These are phyloP conservation scores for Malassezia nana DNA, from an alignment of 1,284 basidiomycete genomes.

Conservation along the genomic window DNA sequence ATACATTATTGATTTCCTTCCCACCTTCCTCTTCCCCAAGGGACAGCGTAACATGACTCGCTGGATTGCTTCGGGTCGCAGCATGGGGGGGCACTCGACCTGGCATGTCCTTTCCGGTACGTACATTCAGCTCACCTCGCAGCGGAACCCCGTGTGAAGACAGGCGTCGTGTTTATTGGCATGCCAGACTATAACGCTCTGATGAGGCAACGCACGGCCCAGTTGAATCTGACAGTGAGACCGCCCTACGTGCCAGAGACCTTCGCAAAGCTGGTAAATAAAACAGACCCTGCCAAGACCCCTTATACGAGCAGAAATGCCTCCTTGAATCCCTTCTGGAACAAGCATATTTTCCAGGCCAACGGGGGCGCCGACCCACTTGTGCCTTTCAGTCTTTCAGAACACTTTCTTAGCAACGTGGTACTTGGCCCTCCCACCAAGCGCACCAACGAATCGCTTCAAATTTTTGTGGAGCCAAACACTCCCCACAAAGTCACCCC, in stretches of 20 bases:
- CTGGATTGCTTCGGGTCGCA: slow-evolving; percentile 62
- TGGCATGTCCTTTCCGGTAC: slow-evolving; percentile 58
- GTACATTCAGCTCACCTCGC: neutral
- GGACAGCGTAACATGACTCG: slow-evolving; percentile 59
- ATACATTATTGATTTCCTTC: slow-evolving; percentile 70
- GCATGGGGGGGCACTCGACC: slow-evolving; percentile 66
- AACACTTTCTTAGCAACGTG: slow-evolving; percentile 27
- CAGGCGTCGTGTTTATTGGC: slow-evolving; percentile 63
- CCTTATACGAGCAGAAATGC: slow-evolving; percentile 16
- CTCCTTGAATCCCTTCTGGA: slow-evolving; percentile 28
- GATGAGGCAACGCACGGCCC: slow-evolving; percentile 14
- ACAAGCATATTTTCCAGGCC: slow-evolving; percentile 37
- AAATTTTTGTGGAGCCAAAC: slow-evolving; percentile 4
- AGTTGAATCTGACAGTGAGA: slow-evolving; percentile 15
- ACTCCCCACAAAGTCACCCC: neutral
- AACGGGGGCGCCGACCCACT: slow-evolving; percentile 33
- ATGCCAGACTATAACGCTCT: slow-evolving; percentile 59
- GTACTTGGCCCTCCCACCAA: slow-evolving; percentile 19
- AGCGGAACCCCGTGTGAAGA: slow-evolving; percentile 57
- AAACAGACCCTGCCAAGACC: slow-evolving; percentile 16
- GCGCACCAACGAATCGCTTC: neutral
- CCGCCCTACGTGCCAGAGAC: slow-evolving; percentile 19
- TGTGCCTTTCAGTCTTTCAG: slow-evolving; percentile 34
- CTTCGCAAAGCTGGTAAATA: slow-evolving; percentile 16
- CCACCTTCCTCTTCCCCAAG: slow-evolving; percentile 64